Evolutionary conservation across 257 asterid genomes (phyloP).

Genomic region (Solanum sitiens): DNA sequence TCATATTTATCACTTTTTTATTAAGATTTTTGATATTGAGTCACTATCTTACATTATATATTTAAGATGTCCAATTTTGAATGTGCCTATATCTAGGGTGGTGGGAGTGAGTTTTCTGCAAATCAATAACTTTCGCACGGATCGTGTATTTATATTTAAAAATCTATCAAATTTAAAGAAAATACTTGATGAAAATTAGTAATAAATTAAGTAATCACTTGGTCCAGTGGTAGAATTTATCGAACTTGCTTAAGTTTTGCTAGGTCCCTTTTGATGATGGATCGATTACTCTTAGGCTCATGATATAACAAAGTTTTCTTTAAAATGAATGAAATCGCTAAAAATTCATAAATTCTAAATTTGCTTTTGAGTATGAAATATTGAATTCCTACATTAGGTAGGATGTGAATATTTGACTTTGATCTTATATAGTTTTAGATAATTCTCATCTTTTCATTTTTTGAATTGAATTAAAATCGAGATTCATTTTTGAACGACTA

Average conservation of each 20-base stretch:
- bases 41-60: background rate
- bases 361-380: accelerated
- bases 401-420: background rate
- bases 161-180: too few species aligned
- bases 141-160: too few species aligned
- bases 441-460: background rate
- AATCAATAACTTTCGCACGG: too few species aligned
- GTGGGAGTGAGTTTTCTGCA: background rate
- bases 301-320: background rate
- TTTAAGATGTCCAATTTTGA: background rate
- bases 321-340: background rate
- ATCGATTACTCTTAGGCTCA: background rate
- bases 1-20: background rate
- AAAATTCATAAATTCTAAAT: background rate
- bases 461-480: background rate
- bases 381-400: background rate
- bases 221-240: too few species aligned
- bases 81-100: too few species aligned
- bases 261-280: background rate
- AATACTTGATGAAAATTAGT: too few species aligned
- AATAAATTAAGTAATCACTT: background rate
- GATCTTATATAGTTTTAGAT: background rate
- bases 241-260: background rate
- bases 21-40: background rate
- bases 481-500: background rate